Base-by-base conservation (phyloP, 179 eudicot species). In the Carnegiea gigantea region DNA sequence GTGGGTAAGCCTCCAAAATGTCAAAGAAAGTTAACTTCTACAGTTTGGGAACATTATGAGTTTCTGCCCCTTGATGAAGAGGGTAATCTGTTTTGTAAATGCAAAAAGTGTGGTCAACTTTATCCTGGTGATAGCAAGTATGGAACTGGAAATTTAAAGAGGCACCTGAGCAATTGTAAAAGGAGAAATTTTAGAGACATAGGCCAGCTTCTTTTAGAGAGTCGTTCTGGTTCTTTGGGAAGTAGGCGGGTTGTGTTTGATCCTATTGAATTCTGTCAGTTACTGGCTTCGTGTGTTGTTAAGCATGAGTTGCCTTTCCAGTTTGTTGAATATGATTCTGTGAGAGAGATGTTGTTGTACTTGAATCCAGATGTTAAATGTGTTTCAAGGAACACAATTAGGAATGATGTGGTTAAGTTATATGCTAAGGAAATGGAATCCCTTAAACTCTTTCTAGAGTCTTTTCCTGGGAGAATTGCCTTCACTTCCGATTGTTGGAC, bases 401-500 rank as follows among this genome's bases (percentile, higher is more conserved):
- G 17, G 49, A 3, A 23, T 71, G 48, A 71, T 38, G 75, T 71
- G n/a, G 0, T 71, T 5, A 71, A 71, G 24, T 0, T 71, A 14
- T 40, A 1, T 71, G 14, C 1, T 8, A 71, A n/a, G 49, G 13
- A 71, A 9, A 38, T 18, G 4, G 48, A 71, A 0, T 38, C 38
- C 0, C n/a, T 71, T 1, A 10, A 15, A 7, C 10, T 4, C 6
- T 28, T 40, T 2, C 80, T 84, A 18, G 9, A 14, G 8, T 7
- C 2, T 5, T 8, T 26, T 8, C 4, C 17, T 26, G 46, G 82
- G 21, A 77, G 73, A 64, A 14, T 81, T 73, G 75, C 78, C 12
- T 68, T 84, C 2, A 77, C 83, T 10, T 77, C 21, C 18, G 77
- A 83, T 76, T 67, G 81, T 18, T 83, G 77, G 83, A 51, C 74